A percentile compares a stretch with the other conserved stretches of the same genome.
phyloP scores from a whole-genome alignment of 768 basidiomycete genomes.

The Hypholoma fasciculare region DNA sequence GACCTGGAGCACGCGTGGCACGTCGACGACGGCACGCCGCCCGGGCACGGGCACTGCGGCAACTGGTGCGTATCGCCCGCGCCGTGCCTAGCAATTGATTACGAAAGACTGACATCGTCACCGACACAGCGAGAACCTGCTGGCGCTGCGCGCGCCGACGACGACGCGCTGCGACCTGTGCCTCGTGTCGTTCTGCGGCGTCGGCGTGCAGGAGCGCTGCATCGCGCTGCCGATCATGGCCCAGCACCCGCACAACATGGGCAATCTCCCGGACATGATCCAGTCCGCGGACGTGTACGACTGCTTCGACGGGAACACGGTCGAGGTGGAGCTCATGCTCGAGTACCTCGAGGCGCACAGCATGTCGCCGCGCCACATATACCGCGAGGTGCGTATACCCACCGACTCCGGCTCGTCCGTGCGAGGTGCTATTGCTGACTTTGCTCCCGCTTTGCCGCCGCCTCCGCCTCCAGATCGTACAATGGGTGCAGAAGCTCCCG shows the following conservation, averaged over 20 bases:
- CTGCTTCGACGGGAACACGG: conserved; percentile 72
- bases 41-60: conserved; percentile 79
- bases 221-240: conserved; percentile 51
- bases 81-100: neutral
- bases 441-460: neutral
- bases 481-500: conserved; percentile 59
- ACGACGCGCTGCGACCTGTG: conserved; percentile 88
- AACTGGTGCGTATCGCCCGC: conserved; percentile 55
- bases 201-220: conserved; percentile 76
- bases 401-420: neutral
- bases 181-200: conserved; percentile 80
- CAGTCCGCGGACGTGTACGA: conserved; percentile 79
- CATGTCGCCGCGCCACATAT: conserved; percentile 70
- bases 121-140: conserved; percentile 62
- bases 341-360: conserved; percentile 71
- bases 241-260: conserved; percentile 71
- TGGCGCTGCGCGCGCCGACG: conserved; percentile 69
- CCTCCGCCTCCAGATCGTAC: conserved; percentile 50
- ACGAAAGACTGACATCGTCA: too few species aligned
- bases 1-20: conserved; percentile 78
- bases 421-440: conserved; percentile 12
- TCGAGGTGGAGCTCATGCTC: conserved; percentile 83
- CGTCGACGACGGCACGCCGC: conserved; percentile 74
- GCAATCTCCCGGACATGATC: conserved; percentile 72
- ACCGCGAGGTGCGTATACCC: conserved; percentile 56